Conservation (phyloP, 1,284 basidiomycete genomes). For the Schizophyllum commune region DNA sequence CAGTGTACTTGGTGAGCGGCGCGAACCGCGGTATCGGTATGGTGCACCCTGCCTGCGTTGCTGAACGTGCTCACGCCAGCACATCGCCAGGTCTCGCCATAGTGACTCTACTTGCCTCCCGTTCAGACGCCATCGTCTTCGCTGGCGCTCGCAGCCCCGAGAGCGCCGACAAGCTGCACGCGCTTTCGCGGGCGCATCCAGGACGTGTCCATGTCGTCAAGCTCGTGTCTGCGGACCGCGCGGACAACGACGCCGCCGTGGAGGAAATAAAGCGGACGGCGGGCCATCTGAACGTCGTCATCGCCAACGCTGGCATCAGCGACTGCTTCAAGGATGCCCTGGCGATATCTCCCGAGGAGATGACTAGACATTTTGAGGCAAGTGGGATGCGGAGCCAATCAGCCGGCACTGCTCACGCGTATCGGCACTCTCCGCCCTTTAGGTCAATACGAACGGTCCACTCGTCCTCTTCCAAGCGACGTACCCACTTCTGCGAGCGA, state of each 20-base stretch:
- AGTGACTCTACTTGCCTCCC: background rate
- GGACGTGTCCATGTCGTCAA: background rate
- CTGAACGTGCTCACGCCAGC: too few species aligned
- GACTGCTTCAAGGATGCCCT: background rate
- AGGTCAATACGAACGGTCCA: background rate
- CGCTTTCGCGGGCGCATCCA: background rate
- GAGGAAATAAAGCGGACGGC: background rate
- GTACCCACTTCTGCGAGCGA: background rate
- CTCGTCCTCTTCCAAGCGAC: background rate
- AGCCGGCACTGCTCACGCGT: too few species aligned
- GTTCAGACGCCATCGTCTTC: background rate
- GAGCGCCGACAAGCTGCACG: background rate
- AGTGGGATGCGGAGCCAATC: background rate
- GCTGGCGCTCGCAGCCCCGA: background rate
- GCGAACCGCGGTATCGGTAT: too few species aligned
- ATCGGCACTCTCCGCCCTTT: too few species aligned
- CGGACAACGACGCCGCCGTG: background rate
- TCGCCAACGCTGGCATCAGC: background rate
- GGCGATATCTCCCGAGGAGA: background rate
- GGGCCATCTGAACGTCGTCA: background rate
- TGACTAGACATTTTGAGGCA: background rate
- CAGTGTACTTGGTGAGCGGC: too few species aligned
- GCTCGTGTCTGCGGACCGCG: background rate
- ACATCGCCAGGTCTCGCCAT: too few species aligned
- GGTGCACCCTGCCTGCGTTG: too few species aligned